Percentiles rank a stretch among this genome's conserved stretches.
Evolutionary conservation across 208 protist genomes (phyloP).

Genomic region (Crithidia bombi): DNA sequence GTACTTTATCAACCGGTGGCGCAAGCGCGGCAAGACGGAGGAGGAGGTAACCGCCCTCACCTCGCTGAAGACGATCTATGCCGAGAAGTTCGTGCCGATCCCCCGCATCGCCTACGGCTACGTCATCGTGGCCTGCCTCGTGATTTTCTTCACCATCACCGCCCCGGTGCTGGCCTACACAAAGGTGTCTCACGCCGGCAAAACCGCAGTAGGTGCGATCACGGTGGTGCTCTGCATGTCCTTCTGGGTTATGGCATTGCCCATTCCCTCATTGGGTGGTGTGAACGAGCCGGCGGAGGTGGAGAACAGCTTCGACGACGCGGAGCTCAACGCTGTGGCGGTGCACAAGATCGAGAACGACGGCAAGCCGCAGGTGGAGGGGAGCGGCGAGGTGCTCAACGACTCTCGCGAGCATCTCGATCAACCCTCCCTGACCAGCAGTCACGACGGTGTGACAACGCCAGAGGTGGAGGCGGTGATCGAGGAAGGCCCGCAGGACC

Average conservation of each 20-base stretch:
- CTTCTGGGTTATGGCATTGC: slow-evolving; percentile 57
- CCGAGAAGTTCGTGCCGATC: slow-evolving; percentile 56
- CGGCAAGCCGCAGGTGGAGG: slow-evolving; percentile 4
- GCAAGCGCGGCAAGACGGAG: slow-evolving; percentile 47
- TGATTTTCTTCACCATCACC: slow-evolving; percentile 58
- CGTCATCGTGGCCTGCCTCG: slow-evolving; percentile 45
- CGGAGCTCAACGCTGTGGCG: neutral
- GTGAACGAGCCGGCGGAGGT: slow-evolving; percentile 42
- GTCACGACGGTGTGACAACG: neutral
- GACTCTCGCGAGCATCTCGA: slow-evolving; percentile 1
- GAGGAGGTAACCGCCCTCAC: slow-evolving; percentile 42
- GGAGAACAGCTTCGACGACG: slow-evolving; percentile 18
- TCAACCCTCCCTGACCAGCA: neutral
- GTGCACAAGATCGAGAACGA: slow-evolving; percentile 3
- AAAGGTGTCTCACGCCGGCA: slow-evolving; percentile 25
- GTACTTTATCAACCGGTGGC: slow-evolving; percentile 71
- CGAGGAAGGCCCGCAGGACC: slow-evolving; percentile 51
- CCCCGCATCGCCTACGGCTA: slow-evolving; percentile 63
- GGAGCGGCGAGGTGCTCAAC: slow-evolving; percentile 15
- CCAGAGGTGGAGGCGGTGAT: slow-evolving; percentile 14
- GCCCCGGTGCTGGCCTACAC: slow-evolving; percentile 63
- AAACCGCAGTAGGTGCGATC: slow-evolving; percentile 44
- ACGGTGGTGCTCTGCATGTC: slow-evolving; percentile 43
- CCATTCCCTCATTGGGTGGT: slow-evolving; percentile 59
- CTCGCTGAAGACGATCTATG: slow-evolving; percentile 46